Evolutionary conservation across 2,329 filamentous ascomycete species (phyloP).

Genomic region (Aspergillus sp.): DNA sequence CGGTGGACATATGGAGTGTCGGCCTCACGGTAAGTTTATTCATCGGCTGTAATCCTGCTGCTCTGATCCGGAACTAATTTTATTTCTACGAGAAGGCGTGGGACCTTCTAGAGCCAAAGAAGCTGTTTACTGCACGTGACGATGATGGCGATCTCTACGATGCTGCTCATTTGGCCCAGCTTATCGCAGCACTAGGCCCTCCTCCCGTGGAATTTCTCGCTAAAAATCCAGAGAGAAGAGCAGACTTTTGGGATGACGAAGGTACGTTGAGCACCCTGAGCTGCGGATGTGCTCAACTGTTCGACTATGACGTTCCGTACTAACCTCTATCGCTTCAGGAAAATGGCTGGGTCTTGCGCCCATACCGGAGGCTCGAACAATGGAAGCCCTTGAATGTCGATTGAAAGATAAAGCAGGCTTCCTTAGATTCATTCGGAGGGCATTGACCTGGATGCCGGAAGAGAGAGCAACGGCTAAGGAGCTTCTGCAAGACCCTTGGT

Average conservation of each 20-base stretch:
- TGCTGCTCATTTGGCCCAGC: slow-evolving; percentile 44
- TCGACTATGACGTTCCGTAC: no score
- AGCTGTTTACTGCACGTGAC: slow-evolving; percentile 42
- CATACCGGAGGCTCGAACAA: no score
- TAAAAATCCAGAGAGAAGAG: slow-evolving; percentile 22
- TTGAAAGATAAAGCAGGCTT: no score
- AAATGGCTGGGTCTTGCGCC: slow-evolving; percentile 26
- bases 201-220: slow-evolving; percentile 38
- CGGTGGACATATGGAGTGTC: slow-evolving; percentile 34
- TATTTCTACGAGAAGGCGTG: slow-evolving; percentile 36
- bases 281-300: neutral
- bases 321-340: slow-evolving; percentile 13
- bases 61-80: slow-evolving; percentile 2
- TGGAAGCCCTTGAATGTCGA: no score
- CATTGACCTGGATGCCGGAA: no score
- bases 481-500: no score
- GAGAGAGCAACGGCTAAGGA: no score
- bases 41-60: neutral
- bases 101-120: slow-evolving; percentile 44
- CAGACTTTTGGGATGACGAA: slow-evolving; percentile 35
- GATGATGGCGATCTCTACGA: slow-evolving; percentile 35
- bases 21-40: slow-evolving; percentile 26
- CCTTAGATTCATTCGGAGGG: no score
- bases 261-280: slow-evolving; percentile 22
- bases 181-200: slow-evolving; percentile 42